These are phyloP conservation scores for Alnus rubra DNA, from an alignment of 306 rosid species.

Conservation along the genomic window DNA sequence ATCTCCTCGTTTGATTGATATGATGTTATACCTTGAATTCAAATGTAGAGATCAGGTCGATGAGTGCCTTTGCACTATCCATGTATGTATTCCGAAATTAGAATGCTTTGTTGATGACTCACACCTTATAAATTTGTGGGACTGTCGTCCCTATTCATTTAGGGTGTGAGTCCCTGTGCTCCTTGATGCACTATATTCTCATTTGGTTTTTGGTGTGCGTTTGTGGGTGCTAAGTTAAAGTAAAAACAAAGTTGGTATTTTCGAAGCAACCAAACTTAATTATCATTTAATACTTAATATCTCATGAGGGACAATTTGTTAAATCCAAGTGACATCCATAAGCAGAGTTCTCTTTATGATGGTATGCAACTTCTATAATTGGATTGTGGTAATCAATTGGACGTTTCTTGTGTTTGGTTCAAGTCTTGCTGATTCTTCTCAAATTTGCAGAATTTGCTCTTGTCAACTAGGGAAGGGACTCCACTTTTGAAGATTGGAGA, in stretches of 20 bases:
- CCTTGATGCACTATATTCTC: neutral
- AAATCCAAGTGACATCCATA: neutral
- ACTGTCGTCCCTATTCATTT: neutral
- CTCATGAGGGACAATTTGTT: neutral
- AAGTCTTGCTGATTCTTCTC: slow-evolving; percentile 12
- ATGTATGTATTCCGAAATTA: slow-evolving; percentile 1
- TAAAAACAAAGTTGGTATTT: neutral
- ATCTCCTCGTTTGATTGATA: slow-evolving; percentile 4
- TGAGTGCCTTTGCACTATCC: neutral
- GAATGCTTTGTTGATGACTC: neutral
- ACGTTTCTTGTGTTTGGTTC: slow-evolving; percentile 19
- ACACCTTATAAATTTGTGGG: slow-evolving; percentile 7
- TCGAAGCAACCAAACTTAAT: neutral
- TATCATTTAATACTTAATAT: neutral
- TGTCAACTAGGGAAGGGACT: slow-evolving; percentile 48
- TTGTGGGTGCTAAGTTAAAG: neutral
- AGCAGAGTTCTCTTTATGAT: neutral
- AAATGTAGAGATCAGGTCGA: neutral
- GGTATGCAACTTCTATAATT: neutral
- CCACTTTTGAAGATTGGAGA: slow-evolving; percentile 89
- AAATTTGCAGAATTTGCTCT: slow-evolving; percentile 81
- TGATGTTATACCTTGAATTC: neutral
- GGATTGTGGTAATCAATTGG: neutral
- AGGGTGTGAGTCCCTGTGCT: neutral
- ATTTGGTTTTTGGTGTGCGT: neutral